These are phyloP conservation scores for Pleurotus platypus DNA, from an alignment of 768 basidiomycete genomes.

Conservation along the genomic window DNA sequence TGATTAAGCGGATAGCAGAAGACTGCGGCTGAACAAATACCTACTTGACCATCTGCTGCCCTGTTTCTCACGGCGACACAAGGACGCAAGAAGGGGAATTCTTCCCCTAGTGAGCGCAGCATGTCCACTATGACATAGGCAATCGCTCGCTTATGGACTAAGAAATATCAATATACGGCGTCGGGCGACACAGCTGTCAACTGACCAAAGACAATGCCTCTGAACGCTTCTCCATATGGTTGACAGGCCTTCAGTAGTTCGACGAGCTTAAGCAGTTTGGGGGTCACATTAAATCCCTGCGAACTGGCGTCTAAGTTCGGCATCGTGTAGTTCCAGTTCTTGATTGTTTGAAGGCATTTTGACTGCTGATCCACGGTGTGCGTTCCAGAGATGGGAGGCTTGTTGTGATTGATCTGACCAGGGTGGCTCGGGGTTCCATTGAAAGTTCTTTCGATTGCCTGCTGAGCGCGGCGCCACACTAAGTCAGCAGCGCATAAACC, in stretches of 20 bases:
- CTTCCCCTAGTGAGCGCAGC: conserved; percentile 49
- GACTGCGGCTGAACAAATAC: not conserved
- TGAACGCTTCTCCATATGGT: conserved; percentile 52
- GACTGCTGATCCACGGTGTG: not conserved
- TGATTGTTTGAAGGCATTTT: conserved; percentile 38
- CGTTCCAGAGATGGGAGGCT: conserved; percentile 14
- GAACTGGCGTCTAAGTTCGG: conserved; percentile 59
- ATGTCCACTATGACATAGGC: conserved; percentile 61
- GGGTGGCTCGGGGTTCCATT: conserved; percentile 21
- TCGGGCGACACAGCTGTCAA: not conserved
- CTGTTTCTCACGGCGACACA: conserved; percentile 39
- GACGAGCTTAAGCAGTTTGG: conserved; percentile 60
- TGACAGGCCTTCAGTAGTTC: conserved; percentile 56
- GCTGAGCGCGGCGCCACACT: conserved; percentile 58
- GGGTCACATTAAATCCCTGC: conserved; percentile 61
- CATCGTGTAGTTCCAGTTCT: conserved; percentile 61
- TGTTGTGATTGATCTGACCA: conserved; percentile 20
- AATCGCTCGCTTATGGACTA: conserved; percentile 52
- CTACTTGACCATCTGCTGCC: conserved; percentile 28
- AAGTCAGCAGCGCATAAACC: conserved; percentile 70
- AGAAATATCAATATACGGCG: conserved; percentile 5
- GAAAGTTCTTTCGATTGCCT: conserved; percentile 26
- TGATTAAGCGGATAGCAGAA: not conserved
- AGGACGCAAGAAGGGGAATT: conserved; percentile 52
- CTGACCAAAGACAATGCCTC: conserved; percentile 65